Conservation (phyloP, 2,329 filamentous ascomycete genomes). For the Alternaria sp. region DNA sequence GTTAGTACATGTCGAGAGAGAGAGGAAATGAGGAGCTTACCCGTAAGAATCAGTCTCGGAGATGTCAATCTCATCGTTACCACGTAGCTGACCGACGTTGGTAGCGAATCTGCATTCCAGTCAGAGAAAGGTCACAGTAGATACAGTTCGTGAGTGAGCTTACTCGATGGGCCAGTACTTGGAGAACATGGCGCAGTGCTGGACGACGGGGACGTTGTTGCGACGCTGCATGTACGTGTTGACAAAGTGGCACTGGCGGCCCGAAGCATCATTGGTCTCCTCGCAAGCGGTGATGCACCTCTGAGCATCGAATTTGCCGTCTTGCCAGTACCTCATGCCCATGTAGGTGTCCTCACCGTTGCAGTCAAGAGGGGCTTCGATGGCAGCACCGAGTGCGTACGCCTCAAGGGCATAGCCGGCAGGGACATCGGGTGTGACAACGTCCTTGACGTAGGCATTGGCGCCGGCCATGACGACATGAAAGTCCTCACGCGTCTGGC, state of each 20-base stretch:
- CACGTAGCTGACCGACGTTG: slow-evolving; percentile 10
- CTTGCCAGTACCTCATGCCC: slow-evolving; percentile 23
- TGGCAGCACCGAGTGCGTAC: slow-evolving; percentile 27
- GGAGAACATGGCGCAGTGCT: slow-evolving; percentile 35
- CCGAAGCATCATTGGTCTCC: slow-evolving; percentile 13
- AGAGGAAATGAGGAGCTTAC: not conserved
- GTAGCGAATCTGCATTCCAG: not conserved
- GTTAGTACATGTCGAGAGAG: not conserved
- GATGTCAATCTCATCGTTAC: not conserved
- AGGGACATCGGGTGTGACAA: not conserved
- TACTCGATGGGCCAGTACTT: slow-evolving; percentile 7
- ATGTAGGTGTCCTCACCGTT: slow-evolving; percentile 33
- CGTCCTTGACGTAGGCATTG: slow-evolving; percentile 28
- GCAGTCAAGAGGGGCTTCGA: slow-evolving; percentile 42
- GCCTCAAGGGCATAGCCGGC: slow-evolving; percentile 14
- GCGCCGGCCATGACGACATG: slow-evolving; percentile 22
- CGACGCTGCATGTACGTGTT: slow-evolving; percentile 43
- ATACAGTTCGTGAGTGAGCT: not conserved
- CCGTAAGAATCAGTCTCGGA: slow-evolving; percentile 4
- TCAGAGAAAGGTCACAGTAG: not conserved
- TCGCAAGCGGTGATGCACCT: slow-evolving; percentile 40
- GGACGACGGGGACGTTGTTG: slow-evolving; percentile 23
- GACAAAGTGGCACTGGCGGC: slow-evolving; percentile 38
- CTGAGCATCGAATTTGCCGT: slow-evolving; percentile 37
- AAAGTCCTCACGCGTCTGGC: slow-evolving; percentile 29